Evolutionary conservation across 202 grass and related monocot species (phyloP).

Genomic region (Setaria italica): DNA sequence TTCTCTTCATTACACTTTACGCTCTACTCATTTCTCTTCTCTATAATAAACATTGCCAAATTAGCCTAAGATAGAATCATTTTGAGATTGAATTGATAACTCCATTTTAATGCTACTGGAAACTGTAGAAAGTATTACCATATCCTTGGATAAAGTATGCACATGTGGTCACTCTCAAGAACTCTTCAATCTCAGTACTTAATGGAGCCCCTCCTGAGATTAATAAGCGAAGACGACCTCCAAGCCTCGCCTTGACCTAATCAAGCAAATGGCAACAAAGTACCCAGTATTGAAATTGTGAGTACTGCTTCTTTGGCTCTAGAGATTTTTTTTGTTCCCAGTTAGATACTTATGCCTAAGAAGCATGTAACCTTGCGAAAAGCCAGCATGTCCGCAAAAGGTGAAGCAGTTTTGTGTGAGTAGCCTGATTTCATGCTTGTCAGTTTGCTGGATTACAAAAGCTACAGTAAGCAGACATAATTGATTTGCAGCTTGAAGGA

Average conservation of each 20-base stretch:
- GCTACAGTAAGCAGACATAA: constrained; percentile 33
- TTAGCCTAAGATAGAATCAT: not conserved
- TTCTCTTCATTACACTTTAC: not conserved
- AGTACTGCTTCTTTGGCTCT: constrained; percentile 29
- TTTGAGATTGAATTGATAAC: constrained; percentile 33
- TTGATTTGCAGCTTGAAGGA: constrained; percentile 32
- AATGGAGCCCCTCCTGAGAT: constrained; percentile 92
- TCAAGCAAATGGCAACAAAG: constrained; percentile 41
- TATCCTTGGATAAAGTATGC: constrained; percentile 93
- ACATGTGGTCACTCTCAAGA: constrained; percentile 90
- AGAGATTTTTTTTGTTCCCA: constrained; percentile 9
- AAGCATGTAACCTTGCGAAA: constrained; percentile 78
- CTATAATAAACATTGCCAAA: constrained; percentile 12
- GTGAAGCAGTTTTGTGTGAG: constrained; percentile 85
- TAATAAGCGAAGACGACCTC: constrained; percentile 90
- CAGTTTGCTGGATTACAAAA: constrained; percentile 74
- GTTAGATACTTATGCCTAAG: constrained; percentile 29
- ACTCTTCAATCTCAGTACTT: constrained; percentile 94
- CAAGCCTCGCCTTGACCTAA: constrained; percentile 94
- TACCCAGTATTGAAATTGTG: constrained; percentile 3
- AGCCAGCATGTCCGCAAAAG: constrained; percentile 85
- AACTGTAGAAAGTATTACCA: constrained; percentile 57
- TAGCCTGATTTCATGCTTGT: constrained; percentile 85
- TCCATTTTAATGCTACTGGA: constrained; percentile 36
- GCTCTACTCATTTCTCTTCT: not conserved